Conservation (phyloP, 2,329 filamentous ascomycete species). For the Thielaviopsis musarum region DNA sequence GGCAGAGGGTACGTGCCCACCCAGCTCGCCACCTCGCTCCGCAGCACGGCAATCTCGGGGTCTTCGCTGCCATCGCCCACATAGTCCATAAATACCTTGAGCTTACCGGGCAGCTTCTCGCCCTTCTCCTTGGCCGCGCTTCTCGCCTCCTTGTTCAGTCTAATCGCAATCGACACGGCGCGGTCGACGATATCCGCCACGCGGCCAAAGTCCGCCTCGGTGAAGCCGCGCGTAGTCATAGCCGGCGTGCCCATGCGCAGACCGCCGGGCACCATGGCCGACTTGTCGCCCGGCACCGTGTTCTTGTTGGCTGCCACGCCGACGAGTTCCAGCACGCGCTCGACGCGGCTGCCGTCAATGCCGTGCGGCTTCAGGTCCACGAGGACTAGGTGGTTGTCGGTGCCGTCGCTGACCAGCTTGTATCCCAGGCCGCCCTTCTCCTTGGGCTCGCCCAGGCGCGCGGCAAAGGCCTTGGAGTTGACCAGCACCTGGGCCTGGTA, state of each 20-base stretch:
- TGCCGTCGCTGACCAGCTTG: conserved; percentile 82
- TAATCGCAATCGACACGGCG: conserved; percentile 60
- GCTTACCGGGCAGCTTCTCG: conserved; percentile 46
- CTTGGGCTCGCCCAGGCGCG: conserved; percentile 47
- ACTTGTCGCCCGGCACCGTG: conserved; percentile 89
- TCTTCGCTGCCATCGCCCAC: conserved; percentile 51
- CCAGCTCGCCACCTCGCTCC: conserved; percentile 63
- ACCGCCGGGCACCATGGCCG: conserved; percentile 81
- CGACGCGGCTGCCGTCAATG: conserved; percentile 78
- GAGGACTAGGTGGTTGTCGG: conserved; percentile 92
- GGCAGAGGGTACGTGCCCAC: conserved; percentile 57
- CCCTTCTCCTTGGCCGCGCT: conserved; percentile 51
- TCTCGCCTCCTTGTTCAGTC: conserved; percentile 55
- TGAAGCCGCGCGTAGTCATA: conserved; percentile 94
- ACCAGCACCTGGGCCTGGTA: conserved; percentile 83
- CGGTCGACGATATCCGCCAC: conserved; percentile 77
- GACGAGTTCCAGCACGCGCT: conserved; percentile 78
- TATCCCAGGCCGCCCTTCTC: conserved; percentile 67
- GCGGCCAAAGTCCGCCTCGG: conserved; percentile 69
- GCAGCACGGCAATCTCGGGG: conserved; percentile 54
- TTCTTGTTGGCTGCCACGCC: conserved; percentile 99
- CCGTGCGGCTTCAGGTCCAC: conserved; percentile 77
- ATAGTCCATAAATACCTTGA: conserved; percentile 52
- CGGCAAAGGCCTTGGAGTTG: conserved; percentile 78
- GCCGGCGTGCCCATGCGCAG: conserved; percentile 89